Evolutionary conservation across 495 filamentous ascomycete genomes (phyloP).

Genomic region (Neurospora sp.): DNA sequence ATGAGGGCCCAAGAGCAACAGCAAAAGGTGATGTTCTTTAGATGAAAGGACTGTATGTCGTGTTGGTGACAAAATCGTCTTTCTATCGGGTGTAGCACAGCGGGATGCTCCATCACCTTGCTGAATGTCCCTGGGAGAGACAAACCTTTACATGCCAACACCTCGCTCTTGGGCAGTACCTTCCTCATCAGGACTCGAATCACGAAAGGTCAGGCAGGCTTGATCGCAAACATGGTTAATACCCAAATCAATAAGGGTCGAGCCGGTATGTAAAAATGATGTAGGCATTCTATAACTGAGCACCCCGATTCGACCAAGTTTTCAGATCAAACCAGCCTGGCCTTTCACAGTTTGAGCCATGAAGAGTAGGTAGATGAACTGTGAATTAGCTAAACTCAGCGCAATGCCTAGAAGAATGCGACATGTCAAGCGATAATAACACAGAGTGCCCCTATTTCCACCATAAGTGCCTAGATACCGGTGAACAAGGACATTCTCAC

Average conservation of each 20-base stretch:
- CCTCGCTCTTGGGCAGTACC: neutral
- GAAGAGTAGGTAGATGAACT: neutral
- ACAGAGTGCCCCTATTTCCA: neutral
- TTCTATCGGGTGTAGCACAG: neutral
- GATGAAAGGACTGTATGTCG: neutral
- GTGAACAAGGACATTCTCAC: neutral
- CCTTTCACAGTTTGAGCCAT: neutral
- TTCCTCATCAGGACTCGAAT: neutral
- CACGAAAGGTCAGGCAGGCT: neutral
- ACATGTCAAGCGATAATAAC: neutral
- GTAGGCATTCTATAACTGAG: neutral
- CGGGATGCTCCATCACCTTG: neutral
- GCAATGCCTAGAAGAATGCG: neutral
- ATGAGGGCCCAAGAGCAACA: neutral
- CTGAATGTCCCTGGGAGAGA: neutral
- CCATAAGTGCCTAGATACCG: neutral
- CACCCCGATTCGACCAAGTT: neutral
- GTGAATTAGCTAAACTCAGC: neutral
- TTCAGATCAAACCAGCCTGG: neutral
- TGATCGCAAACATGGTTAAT: neutral
- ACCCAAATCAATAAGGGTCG: neutral
- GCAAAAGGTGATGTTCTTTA: neutral
- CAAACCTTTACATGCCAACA: neutral
- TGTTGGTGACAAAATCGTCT: neutral
- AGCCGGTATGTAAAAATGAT: neutral